Percentiles rank a stretch among this genome's conserved stretches.
Evolutionary conservation across 2,329 filamentous ascomycete species (phyloP).

Genomic region (Arthrobotrys megalospora): DNA sequence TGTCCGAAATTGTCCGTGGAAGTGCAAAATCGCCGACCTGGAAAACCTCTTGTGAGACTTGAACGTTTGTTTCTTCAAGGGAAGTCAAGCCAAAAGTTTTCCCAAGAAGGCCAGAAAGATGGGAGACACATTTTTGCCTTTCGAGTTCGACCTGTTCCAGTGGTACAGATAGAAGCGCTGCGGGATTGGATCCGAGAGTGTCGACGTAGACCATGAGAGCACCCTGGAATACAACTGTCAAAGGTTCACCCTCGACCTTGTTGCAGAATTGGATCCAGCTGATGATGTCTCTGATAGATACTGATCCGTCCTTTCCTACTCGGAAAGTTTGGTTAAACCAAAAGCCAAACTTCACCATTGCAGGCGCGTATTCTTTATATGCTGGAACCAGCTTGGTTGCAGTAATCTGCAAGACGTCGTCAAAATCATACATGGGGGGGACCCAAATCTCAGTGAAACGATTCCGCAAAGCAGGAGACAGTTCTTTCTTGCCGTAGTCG

Average conservation of each 20-base stretch:
- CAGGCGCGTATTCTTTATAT: constrained; percentile 74
- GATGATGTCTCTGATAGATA: constrained; percentile 92
- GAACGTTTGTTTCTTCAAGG: constrained; percentile 65
- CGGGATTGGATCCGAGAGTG: constrained; percentile 93
- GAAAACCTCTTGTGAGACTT: constrained; percentile 27
- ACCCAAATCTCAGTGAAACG: constrained; percentile 99
- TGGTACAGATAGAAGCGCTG: constrained; percentile 82
- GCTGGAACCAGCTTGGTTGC: constrained; percentile 77
- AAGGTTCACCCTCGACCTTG: constrained; percentile 67
- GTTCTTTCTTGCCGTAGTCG: constrained; percentile 97
- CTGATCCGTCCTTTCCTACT: constrained; percentile 79
- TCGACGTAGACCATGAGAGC: constrained; percentile 97
- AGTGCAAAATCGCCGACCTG: constrained; percentile 83
- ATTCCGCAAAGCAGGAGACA: constrained; percentile 94
- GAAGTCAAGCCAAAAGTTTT: constrained; percentile 76
- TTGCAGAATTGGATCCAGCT: constrained; percentile 97
- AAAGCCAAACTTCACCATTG: constrained; percentile 87
- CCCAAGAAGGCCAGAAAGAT: constrained; percentile 78
- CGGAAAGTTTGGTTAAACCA: constrained; percentile 93
- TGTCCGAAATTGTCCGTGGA: constrained; percentile 70
- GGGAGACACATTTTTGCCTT: constrained; percentile 79
- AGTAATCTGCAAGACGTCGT: constrained; percentile 91
- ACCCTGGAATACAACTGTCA: constrained; percentile 76
- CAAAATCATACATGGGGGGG: constrained; percentile 83
- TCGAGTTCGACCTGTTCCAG: constrained; percentile 79